Base-by-base conservation (phyloP, 768 basidiomycete genomes). In the Brasilioporus rufonigricans region DNA sequence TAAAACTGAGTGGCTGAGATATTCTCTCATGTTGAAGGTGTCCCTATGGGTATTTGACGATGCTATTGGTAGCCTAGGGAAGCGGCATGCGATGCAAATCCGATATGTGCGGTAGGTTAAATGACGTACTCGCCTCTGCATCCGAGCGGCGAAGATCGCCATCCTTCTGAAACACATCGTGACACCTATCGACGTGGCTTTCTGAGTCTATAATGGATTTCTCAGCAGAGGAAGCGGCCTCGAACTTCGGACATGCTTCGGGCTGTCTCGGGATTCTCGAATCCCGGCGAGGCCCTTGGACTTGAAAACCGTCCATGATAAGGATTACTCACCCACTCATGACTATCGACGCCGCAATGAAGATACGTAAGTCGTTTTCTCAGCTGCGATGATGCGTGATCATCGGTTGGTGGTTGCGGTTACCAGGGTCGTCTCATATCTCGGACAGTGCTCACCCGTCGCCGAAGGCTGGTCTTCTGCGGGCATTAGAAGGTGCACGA, bases 301-400 rank as follows among this genome's bases (percentile, higher is more conserved):
- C 23, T 27, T 32, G 31, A 29, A 39, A 50, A n/a, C 18, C 14
- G 18, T 26, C 18, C 40, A 43, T 5, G 60, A 61, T 61, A 61
- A 59, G 56, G 41, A 62, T 48, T 46, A 38, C 21, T 49, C 38
- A 48, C 57, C 46, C 60, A 38, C 32, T 24, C 13, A 24, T 24
- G 11, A 11, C 43, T 44, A 27, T 27, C 26, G 7, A 27, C 43
- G 43, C 24, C 26, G 43, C 18, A 27, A 44, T 29, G 14, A 43
- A 21, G 33, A 35, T 46, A 59, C 58, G 58, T 55, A 60, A 60
- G 47, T 59, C 5, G 16, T 5, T 59, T 14, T 38, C 26, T 35
- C 19, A 29, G 40, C 26, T 44, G 41, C 24, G 41, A 11, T 26
- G 43, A 41, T 41, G 24, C 40, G 21, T 4, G 40, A 24, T 11